Evolutionary conservation across 2,329 filamentous ascomycete species (phyloP).

Genomic region (Lachnellula occidentalis): DNA sequence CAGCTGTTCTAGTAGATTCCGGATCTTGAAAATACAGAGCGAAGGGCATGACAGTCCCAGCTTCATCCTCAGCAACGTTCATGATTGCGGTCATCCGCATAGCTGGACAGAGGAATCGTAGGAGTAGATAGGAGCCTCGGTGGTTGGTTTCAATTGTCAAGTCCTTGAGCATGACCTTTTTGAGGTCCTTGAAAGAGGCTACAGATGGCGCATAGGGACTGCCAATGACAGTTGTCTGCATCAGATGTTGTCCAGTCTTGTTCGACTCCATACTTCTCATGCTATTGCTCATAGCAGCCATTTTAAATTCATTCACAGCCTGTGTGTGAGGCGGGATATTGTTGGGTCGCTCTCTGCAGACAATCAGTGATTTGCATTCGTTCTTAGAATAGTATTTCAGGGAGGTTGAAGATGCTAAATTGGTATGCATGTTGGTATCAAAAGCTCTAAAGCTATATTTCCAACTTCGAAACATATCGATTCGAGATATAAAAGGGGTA

Average conservation of each 20-base stretch:
- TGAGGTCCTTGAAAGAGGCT: conserved; percentile 11
- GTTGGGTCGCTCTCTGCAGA: neutral
- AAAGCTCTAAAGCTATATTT: no score
- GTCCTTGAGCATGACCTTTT: conserved; percentile 14
- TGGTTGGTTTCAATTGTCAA: conserved; percentile 38
- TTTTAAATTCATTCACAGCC: neutral
- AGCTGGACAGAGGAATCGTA: conserved; percentile 1
- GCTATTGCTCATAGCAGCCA: neutral
- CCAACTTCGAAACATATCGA: no score
- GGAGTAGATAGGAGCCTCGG: conserved; percentile 33
- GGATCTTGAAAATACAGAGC: conserved; percentile 10
- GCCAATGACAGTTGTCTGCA: conserved; percentile 3
- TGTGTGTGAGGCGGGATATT: neutral
- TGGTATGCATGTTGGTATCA: no score
- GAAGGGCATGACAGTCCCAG: conserved; percentile 30
- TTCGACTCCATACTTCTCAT: neutral
- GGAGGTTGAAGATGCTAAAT: neutral
- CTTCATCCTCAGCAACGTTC: conserved; percentile 28
- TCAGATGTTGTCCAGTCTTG: neutral
- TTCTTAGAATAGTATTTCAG: neutral
- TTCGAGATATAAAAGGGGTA: no score
- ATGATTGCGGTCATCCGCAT: conserved; percentile 8
- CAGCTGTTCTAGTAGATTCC: conserved; percentile 30
- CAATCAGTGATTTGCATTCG: neutral
- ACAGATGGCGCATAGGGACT: conserved; percentile 6